Conservation (phyloP, 352 stramenopile genomes). For the Phytophthora rubi region DNA sequence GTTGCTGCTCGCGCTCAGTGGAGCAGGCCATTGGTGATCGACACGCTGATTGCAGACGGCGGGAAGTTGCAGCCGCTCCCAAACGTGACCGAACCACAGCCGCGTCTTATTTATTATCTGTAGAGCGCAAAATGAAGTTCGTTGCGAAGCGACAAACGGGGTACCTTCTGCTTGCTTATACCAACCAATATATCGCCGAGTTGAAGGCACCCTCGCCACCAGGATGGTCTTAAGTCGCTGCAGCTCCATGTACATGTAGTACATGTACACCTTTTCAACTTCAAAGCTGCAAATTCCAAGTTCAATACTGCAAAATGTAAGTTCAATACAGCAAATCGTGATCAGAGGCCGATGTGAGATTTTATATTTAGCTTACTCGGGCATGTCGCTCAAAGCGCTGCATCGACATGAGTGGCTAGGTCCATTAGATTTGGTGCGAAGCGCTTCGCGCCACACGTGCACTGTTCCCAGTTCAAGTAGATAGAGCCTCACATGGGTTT, state of each 20-base stretch:
- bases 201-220: constrained; percentile 17
- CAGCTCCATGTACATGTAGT: not conserved
- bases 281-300: no score
- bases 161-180: not conserved
- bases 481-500: no score
- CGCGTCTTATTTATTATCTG: not conserved
- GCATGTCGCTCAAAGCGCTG: no score
- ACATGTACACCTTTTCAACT: no score
- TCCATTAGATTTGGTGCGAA: no score
- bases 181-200: constrained; percentile 15
- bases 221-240: constrained; percentile 26
- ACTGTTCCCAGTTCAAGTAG: no score
- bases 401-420: no score
- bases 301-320: no score
- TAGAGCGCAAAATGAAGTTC: constrained; percentile 21
- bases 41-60: not conserved
- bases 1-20: not conserved
- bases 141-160: not conserved
- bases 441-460: no score
- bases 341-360: no score
- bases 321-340: no score
- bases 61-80: not conserved
- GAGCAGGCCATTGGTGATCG: not conserved
- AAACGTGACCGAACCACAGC: not conserved
- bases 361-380: no score